Conservation (phyloP, 306 rosid species). For the Acacia melanoxylon region DNA sequence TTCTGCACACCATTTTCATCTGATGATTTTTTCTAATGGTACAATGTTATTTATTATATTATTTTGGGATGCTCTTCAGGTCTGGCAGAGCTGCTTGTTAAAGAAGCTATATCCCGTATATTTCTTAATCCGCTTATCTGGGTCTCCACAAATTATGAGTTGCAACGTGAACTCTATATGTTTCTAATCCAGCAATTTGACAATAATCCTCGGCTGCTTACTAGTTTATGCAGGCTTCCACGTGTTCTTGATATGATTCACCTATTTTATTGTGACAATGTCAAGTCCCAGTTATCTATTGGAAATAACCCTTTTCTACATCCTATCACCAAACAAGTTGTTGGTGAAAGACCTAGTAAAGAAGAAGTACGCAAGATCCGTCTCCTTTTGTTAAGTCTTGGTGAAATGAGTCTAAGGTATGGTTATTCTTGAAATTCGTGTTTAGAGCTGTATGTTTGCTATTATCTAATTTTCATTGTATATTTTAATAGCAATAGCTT, state of each 20-base stretch:
- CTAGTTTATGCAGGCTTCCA: conserved; percentile 80
- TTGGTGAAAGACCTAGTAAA: conserved; percentile 62
- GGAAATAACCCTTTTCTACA: conserved; percentile 60
- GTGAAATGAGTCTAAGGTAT: conserved; percentile 98
- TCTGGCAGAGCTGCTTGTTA: conserved; percentile 72
- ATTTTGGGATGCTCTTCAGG: conserved; percentile 44
- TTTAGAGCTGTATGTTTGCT: conserved; percentile 3
- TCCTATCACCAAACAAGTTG: conserved; percentile 46
- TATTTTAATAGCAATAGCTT: neutral
- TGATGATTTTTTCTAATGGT: conserved; percentile 25
- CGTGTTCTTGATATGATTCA: conserved; percentile 81
- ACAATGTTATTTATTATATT: conserved; percentile 19
- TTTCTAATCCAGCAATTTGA: conserved; percentile 95
- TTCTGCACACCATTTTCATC: conserved; percentile 24
- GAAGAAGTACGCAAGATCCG: conserved; percentile 95
- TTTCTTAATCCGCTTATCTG: conserved; percentile 94
- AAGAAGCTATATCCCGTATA: conserved; percentile 80
- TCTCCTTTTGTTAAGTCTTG: conserved; percentile 92
- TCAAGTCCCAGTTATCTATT: conserved; percentile 49
- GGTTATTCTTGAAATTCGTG: conserved; percentile 5
- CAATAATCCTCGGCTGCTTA: conserved; percentile 82
- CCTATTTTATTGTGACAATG: conserved; percentile 75
- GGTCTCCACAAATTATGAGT: conserved; percentile 72
- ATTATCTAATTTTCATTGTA: conserved; percentile 22
- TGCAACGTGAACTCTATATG: conserved; percentile 95